Evolutionary conservation across 169 alveolate species (phyloP).

Genomic region (Plasmodium billcollinsi): DNA sequence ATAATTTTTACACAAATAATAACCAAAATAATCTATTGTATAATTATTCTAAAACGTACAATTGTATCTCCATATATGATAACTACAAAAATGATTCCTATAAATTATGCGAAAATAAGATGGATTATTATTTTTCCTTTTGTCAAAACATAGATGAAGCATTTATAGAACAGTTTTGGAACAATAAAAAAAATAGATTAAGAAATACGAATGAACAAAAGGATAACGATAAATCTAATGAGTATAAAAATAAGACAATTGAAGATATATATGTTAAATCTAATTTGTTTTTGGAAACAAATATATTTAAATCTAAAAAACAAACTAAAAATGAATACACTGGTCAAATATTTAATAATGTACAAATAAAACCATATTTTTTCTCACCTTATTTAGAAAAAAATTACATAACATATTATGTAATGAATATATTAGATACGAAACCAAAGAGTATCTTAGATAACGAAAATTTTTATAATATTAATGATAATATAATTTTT

Average conservation of each 20-base stretch:
- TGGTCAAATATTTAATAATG: conserved; percentile 4
- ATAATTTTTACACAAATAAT: background rate
- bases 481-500: conserved; percentile 9
- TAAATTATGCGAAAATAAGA: conserved; percentile 41
- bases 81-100: conserved; percentile 42
- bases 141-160: conserved; percentile 54
- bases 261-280: conserved; percentile 49
- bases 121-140: conserved; percentile 71
- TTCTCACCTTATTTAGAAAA: conserved; percentile 44
- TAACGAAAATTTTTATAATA: conserved; percentile 26
- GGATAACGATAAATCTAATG: background rate
- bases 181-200: conserved; percentile 6
- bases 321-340: background rate
- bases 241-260: conserved; percentile 21
- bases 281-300: conserved; percentile 54
- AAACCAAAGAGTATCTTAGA: conserved; percentile 27
- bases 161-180: conserved; percentile 28
- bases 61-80: conserved; percentile 8
- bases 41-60: background rate
- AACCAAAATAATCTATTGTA: background rate
- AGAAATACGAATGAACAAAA: background rate
- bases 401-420: conserved; percentile 35
- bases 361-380: conserved; percentile 45
- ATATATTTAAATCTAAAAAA: conserved; percentile 28
- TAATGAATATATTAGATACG: conserved; percentile 36